Base-by-base conservation (phyloP, 75 land plant species). In the Chamaecyparis obtusa region DNA sequence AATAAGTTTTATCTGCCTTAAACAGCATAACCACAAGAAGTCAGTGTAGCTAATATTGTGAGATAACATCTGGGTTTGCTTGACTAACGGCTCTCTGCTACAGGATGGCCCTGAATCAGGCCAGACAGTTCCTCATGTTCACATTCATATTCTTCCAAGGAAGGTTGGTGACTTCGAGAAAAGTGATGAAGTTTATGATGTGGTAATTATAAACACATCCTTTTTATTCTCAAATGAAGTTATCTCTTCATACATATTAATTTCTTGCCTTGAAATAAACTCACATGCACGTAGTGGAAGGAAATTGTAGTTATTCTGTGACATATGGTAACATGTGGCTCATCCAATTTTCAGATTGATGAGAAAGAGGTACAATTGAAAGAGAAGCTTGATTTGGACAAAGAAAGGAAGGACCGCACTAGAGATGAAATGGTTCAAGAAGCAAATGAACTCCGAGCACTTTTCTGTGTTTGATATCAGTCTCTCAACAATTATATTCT, bases 31-130 rank as follows among this genome's bases (percentile, higher is more conserved):
- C 69, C 69, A 64, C 30, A 64, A 24, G 8, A 64, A 24, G 9
- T 27, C 30, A 27, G n/a, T 8, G n/a, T 64, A 64, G 69, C n/a
- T 24, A 27, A 24, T 64, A 64, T 64, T 64, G 69, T 64, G 69
- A 64, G 27, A 27, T n/a, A 64, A 27, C n/a, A 64, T 64, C 30
- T 64, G 14, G 2, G 16, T 74, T 74, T 33, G 33, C 33, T 74
- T 74, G 16, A 74, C 76, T 33, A 74, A 74, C 10, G 76, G 69
- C 32, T 32, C 76, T 11, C 9, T 84, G 27, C 82, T 30, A 36
- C 92, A 98, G 99, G 99, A 98, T 94, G 99, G 99, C 16, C 95
- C 96, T 30, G 91, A 98, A 87, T 95, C 99, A 36, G 99, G 99
- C 16, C 99, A 98, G 41, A 95, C 99, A 32, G 99, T 98, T 43